phyloP scores from a whole-genome alignment of 306 rosid species.

The Lupinus albus region DNA sequence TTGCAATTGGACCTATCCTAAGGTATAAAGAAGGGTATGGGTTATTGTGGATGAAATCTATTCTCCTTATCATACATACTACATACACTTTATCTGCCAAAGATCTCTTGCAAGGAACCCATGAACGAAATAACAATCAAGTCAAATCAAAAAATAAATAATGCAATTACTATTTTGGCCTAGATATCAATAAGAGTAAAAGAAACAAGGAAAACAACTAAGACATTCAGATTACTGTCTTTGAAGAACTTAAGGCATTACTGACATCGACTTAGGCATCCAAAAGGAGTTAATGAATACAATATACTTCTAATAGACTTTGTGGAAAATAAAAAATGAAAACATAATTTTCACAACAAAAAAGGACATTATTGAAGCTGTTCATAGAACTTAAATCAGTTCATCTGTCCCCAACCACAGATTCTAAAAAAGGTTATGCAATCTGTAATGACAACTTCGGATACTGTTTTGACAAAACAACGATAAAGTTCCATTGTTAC shows the following conservation, averaged over 20 bases:
- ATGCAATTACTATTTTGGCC: not conserved
- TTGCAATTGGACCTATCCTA: not conserved
- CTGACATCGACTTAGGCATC: too few species aligned
- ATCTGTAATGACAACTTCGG: constrained; percentile 23
- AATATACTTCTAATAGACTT: too few species aligned
- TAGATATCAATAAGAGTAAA: too few species aligned
- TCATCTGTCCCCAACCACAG: too few species aligned
- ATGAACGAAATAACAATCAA: not conserved
- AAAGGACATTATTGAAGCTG: too few species aligned
- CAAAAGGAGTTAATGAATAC: too few species aligned
- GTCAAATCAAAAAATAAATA: constrained; percentile 3
- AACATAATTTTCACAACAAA: too few species aligned
- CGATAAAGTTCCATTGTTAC: not conserved
- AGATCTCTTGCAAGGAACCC: not conserved
- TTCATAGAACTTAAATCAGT: too few species aligned
- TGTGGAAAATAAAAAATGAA: too few species aligned
- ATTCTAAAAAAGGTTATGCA: constrained; percentile 13
- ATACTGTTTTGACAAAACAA: not conserved
- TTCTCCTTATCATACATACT: not conserved
- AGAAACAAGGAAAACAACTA: too few species aligned
- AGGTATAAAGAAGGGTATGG: not conserved
- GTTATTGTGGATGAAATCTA: not conserved
- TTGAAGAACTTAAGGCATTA: too few species aligned
- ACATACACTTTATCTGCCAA: not conserved
- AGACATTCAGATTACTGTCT: too few species aligned